Evolutionary conservation across 495 filamentous ascomycete species (phyloP).

Genomic region (Jackrogersella minutella): DNA sequence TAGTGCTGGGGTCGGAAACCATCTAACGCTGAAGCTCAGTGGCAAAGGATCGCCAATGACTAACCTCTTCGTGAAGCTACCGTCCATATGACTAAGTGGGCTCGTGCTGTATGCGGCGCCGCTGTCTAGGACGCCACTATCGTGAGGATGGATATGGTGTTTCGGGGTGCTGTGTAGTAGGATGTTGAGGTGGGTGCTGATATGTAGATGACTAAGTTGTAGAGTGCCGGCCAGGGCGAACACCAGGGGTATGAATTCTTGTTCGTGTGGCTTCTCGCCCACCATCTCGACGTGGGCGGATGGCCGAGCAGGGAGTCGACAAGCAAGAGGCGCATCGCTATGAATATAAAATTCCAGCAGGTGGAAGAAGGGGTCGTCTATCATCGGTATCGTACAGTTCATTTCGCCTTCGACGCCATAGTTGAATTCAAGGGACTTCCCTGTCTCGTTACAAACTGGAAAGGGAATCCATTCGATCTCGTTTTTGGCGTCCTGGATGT

Average conservation of each 20-base stretch:
- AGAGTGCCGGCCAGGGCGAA: conserved; percentile 89
- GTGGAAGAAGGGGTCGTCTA: conserved; percentile 92
- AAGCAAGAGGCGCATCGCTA: conserved; percentile 91
- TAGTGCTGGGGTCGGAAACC: conserved; percentile 78
- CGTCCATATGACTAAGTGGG: conserved; percentile 67
- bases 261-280: conserved; percentile 52
- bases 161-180: conserved; percentile 77
- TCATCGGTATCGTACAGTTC: conserved; percentile 88
- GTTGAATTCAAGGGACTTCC: conserved; percentile 77
- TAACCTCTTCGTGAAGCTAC: conserved; percentile 64
- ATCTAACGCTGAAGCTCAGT: conserved; percentile 81
- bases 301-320: conserved; percentile 85
- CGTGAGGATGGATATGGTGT: conserved; percentile 61
- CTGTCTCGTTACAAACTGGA: conserved; percentile 89
- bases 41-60: conserved; percentile 88
- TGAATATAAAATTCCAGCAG: conserved; percentile 99
- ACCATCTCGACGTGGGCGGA: conserved; percentile 56
- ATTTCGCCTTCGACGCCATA: conserved; percentile 87
- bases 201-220: conserved; percentile 88
- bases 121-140: conserved; percentile 78
- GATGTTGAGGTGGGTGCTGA: conserved; percentile 87
- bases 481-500: conserved; percentile 81
- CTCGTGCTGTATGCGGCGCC: conserved; percentile 87
- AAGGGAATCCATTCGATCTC: conserved; percentile 95
- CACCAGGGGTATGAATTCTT: conserved; percentile 71